Evolutionary conservation across 2,329 filamentous ascomycete genomes (phyloP).

Genomic region (Microthyrium microscopicum): DNA sequence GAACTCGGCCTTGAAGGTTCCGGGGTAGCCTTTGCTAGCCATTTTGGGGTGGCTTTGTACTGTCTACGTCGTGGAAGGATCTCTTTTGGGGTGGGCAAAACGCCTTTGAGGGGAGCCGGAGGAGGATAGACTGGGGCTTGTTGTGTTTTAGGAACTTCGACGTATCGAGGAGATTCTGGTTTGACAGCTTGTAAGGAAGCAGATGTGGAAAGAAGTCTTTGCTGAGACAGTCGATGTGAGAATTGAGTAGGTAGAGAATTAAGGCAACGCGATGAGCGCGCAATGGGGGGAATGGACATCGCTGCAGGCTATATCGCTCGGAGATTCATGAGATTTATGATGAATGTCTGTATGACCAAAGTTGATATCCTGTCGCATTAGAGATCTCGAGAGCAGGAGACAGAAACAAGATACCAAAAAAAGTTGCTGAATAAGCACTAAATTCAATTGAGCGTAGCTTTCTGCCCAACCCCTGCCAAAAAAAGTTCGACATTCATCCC

Average conservation of each 20-base stretch:
- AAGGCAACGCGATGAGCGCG: conserved; percentile 21
- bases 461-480: not conserved
- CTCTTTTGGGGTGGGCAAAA: conserved; percentile 66
- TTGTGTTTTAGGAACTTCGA: conserved; percentile 62
- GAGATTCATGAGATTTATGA: not conserved
- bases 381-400: not conserved
- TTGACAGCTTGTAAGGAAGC: conserved; percentile 35
- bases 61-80: conserved; percentile 26
- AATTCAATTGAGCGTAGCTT: not conserved
- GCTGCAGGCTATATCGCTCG: no score
- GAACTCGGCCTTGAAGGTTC: conserved; percentile 29
- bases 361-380: not conserved
- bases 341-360: not conserved
- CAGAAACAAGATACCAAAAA: not conserved
- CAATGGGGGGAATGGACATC: no score
- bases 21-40: conserved; percentile 44
- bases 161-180: conserved; percentile 76
- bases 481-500: no score
- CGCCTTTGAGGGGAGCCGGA: conserved; percentile 48
- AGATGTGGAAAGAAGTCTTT: conserved; percentile 29
- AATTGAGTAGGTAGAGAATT: conserved; percentile 21
- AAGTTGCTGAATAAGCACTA: not conserved
- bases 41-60: conserved; percentile 41
- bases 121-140: conserved; percentile 41
- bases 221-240: conserved; percentile 15